Conservation (phyloP, 768 basidiomycete genomes). For the Mycena venus region DNA sequence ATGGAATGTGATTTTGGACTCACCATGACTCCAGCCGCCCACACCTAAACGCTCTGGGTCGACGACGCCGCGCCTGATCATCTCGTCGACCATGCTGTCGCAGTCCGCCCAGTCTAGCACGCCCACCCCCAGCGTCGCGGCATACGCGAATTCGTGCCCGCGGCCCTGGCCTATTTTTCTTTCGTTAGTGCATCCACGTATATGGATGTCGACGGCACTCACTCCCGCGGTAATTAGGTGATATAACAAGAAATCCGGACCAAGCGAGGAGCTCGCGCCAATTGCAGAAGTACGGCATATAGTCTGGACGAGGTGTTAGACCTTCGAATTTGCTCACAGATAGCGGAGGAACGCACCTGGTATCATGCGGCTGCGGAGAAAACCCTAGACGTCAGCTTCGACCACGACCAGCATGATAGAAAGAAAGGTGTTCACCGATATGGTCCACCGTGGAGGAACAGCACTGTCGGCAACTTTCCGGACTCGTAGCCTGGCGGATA, state of each 20-base stretch:
- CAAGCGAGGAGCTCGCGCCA: constrained; percentile 52
- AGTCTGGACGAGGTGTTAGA: constrained; percentile 39
- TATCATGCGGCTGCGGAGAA: constrained; percentile 29
- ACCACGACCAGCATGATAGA: neutral
- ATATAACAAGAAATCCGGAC: constrained; percentile 51
- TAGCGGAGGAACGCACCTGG: constrained; percentile 6
- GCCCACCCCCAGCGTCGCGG: constrained; percentile 47
- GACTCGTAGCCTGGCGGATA: constrained; percentile 44
- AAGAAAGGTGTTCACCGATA: constrained; percentile 40
- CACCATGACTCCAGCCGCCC: constrained; percentile 55
- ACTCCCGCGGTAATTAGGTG: constrained; percentile 54
- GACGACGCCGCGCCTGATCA: constrained; percentile 45
- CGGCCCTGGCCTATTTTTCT: constrained; percentile 45
- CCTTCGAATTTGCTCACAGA: neutral
- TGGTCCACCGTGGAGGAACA: constrained; percentile 52
- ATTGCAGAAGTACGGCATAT: constrained; percentile 55
- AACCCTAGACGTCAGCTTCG: neutral
- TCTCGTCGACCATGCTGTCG: constrained; percentile 53
- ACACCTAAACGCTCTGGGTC: constrained; percentile 48
- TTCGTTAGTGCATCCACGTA: neutral
- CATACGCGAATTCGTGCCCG: constrained; percentile 48
- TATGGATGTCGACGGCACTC: constrained; percentile 17
- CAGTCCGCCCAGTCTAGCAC: constrained; percentile 50
- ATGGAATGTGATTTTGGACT: neutral
- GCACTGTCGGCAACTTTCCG: constrained; percentile 41